Evolutionary conservation across 768 basidiomycete genomes (phyloP).

Genomic region (Lyophyllum decastes): DNA sequence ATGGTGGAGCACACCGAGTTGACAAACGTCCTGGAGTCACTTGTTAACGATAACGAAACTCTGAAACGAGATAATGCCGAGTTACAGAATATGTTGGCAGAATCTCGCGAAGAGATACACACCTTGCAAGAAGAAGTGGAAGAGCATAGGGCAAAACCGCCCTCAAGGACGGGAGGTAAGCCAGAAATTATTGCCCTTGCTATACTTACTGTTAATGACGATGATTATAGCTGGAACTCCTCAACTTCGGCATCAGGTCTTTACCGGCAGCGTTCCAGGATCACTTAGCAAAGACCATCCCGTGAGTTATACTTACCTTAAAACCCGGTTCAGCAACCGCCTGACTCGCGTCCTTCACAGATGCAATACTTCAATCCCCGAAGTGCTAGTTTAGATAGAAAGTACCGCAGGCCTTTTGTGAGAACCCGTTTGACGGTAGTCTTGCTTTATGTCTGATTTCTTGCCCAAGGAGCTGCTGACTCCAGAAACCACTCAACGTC

Average conservation of each 20-base stretch:
- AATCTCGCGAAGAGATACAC: constrained; percentile 77
- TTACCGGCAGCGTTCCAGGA: constrained; percentile 45
- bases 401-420: constrained; percentile 22
- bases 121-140: constrained; percentile 72
- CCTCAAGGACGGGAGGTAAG: constrained; percentile 45
- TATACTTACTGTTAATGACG: background rate
- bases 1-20: constrained; percentile 59
- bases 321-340: background rate
- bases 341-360: constrained; percentile 12
- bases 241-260: constrained; percentile 39
- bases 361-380: constrained; percentile 19
- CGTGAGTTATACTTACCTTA: constrained; percentile 20
- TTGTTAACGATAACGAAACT: constrained; percentile 83
- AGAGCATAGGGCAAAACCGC: constrained; percentile 59
- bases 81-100: constrained; percentile 69
- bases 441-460: background rate
- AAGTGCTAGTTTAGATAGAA: constrained; percentile 29
- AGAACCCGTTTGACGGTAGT: constrained; percentile 3
- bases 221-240: constrained; percentile 37
- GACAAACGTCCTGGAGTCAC: constrained; percentile 72
- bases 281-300: constrained; percentile 37
- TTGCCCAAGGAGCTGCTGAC: constrained; percentile 39
- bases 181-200: background rate
- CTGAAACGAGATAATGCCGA: constrained; percentile 83
- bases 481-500: constrained; percentile 46